A percentile compares a stretch with the other conserved stretches of the same genome.
phyloP scores from a whole-genome alignment of 768 basidiomycete genomes.

The Pholiota conissans region DNA sequence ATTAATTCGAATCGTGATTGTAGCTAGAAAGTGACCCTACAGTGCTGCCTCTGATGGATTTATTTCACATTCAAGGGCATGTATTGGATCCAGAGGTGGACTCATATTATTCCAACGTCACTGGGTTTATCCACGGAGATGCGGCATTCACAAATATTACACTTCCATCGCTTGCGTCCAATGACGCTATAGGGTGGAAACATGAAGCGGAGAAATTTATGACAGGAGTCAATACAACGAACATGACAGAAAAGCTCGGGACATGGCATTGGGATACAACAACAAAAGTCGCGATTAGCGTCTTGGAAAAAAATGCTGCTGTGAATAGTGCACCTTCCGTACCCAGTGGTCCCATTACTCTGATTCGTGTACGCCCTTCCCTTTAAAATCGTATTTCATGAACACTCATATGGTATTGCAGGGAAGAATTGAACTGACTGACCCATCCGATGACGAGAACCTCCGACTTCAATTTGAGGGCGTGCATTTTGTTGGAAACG shows the following conservation, averaged over 20 bases:
- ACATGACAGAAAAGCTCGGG: conserved; percentile 46
- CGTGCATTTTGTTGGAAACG: conserved; percentile 71
- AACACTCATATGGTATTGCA: conserved; percentile 23
- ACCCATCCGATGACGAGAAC: conserved; percentile 51
- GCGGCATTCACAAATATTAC: conserved; percentile 67
- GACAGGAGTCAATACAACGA: conserved; percentile 49
- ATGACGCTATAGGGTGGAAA: conserved; percentile 49
- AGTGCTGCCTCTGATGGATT: conserved; percentile 46
- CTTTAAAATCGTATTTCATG: conserved; percentile 1
- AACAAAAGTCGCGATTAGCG: conserved; percentile 62
- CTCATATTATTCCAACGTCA: conserved; percentile 76
- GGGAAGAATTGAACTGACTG: conserved; percentile 74
- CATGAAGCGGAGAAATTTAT: conserved; percentile 50
- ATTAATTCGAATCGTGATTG: conserved; percentile 2
- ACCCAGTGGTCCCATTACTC: conserved; percentile 39
- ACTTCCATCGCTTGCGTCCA: conserved; percentile 35
- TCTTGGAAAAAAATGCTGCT: conserved; percentile 57
- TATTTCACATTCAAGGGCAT: conserved; percentile 45
- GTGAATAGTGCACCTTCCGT: conserved; percentile 22
- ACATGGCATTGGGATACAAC: conserved; percentile 73
- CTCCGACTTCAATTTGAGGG: conserved; percentile 75
- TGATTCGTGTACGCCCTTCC: conserved; percentile 61
- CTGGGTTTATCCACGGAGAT: conserved; percentile 74
- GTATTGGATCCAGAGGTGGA: conserved; percentile 41
- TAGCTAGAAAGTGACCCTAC: conserved; percentile 50